Evolutionary conservation across 495 filamentous ascomycete species (phyloP), one percentile per base, ranked within the genome.

Genomic region (Trichocladium antarcticum): DNA sequence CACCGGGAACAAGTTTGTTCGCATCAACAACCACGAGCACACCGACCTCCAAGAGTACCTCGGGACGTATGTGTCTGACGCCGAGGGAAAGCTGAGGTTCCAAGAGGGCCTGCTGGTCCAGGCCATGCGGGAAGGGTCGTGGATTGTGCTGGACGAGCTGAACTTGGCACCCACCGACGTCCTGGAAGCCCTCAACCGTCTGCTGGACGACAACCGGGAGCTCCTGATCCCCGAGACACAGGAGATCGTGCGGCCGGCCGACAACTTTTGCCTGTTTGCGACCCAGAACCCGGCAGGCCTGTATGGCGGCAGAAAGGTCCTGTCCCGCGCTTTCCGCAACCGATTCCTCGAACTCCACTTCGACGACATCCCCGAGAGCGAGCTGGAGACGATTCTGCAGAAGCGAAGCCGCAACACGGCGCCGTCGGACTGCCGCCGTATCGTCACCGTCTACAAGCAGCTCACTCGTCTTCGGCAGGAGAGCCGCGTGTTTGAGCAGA

Each of bases 11-110:
- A 89, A 87, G 58, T 97, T 96, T 55, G 87, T 99, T 32, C 80
- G 93, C 47, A 96, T 99, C 70, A 99, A 99, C 69, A 99, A 99
- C 57, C 93, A 99, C 62, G 93, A 99, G 56, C 90, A 97, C 61
- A 97, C 93, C 0, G 93, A 99, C 66, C 73, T 99, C 24, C 93
- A 99, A 63, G 93, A 99, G 61, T 99, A 99, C 58, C 73, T 99
- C 1, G 93, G 93, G 14, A 88, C 89, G 0, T 99, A 99, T 58
- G 68, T 95, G 8, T 96, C 93, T 12, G 82, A 81, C 39, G 68
- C 80, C 5, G 84, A 89, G 58, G 93, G 93, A 9, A 82, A 83
- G 45, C 73, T 99, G 42, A 75, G 71, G 14, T 99, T 94, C 54
- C 87, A 95, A 65, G 93, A 99, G 62, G 93, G 93, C 39, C 70